Base-by-base conservation (phyloP, 108 stramenopile genomes). In the Skeletonema costatum region DNA sequence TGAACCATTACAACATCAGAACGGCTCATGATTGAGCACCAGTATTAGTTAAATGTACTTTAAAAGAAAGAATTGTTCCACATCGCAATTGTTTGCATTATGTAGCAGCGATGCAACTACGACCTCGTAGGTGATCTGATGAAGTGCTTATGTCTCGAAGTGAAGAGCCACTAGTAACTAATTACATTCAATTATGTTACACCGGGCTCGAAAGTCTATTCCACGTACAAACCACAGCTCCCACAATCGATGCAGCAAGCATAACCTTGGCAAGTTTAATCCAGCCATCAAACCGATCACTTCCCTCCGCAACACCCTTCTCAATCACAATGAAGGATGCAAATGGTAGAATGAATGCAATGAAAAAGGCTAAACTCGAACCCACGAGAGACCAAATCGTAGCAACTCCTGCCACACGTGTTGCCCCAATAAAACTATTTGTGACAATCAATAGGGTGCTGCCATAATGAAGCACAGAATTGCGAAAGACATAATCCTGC, bases 311-410 rank as follows among this genome's bases (percentile, higher is more conserved):
- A 8, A 56, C 53, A 56, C 64, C 73, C 51, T 56, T 56, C 70
- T 75, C 80, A 66, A 85, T 84, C 63, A 73, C 44, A 32, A 84
- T 39, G 39, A 84, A 88, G 32, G 78, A 86, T 29, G 64, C 80
- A 10, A 80, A 70, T 16, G 91, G 91, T 35, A 92, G 62, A 50
- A 88, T 79, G 60, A 87, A 92, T 30, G 86, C 75, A 53, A 92
- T 87, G n/a, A 88, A 17, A 74, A 87, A 82, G 5, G 81, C 86
- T 77, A 92, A 69, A 62, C 58, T 77, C 29, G 83, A 85, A 31
- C 91, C 91, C 42, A 68, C 64, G 30, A 92, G 65, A 63, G 72
- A 68, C 91, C 91, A 92, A 4, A 92, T 87, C 8, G 74, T 59
- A 5, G 77, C 85, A 10, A 92, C 89, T 44, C 89, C 89, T 10